Evolutionary conservation across 495 filamentous ascomycete genomes (phyloP).

Genomic region (Penicillium roqueforti): DNA sequence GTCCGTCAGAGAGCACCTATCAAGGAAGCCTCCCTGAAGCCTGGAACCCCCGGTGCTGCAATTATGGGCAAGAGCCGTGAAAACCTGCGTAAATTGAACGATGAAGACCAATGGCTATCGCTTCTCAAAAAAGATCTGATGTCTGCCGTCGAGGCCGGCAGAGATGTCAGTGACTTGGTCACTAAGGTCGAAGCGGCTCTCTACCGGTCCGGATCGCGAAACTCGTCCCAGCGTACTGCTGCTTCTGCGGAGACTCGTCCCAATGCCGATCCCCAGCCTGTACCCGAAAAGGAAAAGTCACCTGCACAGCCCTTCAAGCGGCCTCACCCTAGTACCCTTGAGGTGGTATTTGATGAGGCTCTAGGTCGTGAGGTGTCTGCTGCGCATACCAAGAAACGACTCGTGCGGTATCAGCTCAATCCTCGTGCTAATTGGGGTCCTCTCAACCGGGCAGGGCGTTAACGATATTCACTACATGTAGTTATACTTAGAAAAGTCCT

Average conservation of each 20-base stretch:
- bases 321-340: conserved; percentile 39
- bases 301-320: conserved; percentile 4
- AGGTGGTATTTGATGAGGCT: conserved; percentile 76
- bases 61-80: conserved; percentile 52
- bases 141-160: conserved; percentile 30
- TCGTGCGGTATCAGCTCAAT: conserved; percentile 83
- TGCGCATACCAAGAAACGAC: conserved; percentile 43
- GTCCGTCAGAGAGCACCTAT: conserved; percentile 68
- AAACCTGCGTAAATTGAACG: conserved; percentile 15
- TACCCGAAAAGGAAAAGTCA: conserved; percentile 15
- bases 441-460: conserved; percentile 60
- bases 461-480: conserved; percentile 3
- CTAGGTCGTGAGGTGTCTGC: conserved; percentile 62
- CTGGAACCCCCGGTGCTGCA: conserved; percentile 62
- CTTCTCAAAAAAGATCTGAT: conserved; percentile 36
- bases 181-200: conserved; percentile 47
- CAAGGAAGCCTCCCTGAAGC: conserved; percentile 62
- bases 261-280: conserved; percentile 5
- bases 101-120: conserved; percentile 23
- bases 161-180: conserved; percentile 35
- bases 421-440: conserved; percentile 92
- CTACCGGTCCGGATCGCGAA: conserved; percentile 33
- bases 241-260: neutral
- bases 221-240: conserved; percentile 13
- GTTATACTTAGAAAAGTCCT: neutral